Conservation (phyloP, 345 rosid genomes). For the Lumnitzera racemosa region DNA sequence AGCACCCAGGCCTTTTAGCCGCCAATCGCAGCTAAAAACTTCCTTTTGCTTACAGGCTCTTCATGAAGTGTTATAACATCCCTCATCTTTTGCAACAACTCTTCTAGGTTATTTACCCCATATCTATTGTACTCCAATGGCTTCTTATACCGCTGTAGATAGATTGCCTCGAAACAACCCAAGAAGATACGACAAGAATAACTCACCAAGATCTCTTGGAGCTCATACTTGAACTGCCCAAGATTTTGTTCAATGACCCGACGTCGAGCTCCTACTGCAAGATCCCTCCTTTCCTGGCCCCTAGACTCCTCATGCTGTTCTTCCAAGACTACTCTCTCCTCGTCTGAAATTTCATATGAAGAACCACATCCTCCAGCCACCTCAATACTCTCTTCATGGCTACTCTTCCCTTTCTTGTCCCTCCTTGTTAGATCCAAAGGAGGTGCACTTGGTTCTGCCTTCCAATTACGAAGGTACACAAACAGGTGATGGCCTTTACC, state of each 20-base stretch:
- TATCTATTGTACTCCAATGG: constrained; percentile 39
- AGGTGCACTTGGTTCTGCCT: constrained; percentile 38
- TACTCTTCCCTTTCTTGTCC: constrained; percentile 51
- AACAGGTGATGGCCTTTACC: constrained; percentile 69
- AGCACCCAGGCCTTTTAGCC: constrained; percentile 20
- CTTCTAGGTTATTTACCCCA: constrained; percentile 68
- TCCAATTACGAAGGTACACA: constrained; percentile 64
- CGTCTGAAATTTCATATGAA: constrained; percentile 70
- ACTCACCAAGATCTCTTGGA: constrained; percentile 85
- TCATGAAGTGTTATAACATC: constrained; percentile 62
- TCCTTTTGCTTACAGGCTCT: constrained; percentile 52
- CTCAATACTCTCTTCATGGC: constrained; percentile 26
- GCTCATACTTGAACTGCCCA: constrained; percentile 67
- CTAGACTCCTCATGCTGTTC: constrained; percentile 26
- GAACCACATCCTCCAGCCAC: constrained; percentile 33
- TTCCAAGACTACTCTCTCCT: constrained; percentile 39
- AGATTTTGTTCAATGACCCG: constrained; percentile 25
- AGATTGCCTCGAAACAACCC: constrained; percentile 73
- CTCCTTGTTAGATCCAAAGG: constrained; percentile 39
- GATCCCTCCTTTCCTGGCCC: constrained; percentile 18
- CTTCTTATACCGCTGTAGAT: constrained; percentile 79
- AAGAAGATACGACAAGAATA: constrained; percentile 62
- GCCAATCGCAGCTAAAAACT: constrained; percentile 39
- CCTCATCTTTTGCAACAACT: constrained; percentile 53
- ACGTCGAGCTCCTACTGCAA: constrained; percentile 15